Evolutionary conservation across 1,284 basidiomycete genomes (phyloP), one percentile per base, ranked within the genome.

Genomic region (Trichosporon sp.): DNA sequence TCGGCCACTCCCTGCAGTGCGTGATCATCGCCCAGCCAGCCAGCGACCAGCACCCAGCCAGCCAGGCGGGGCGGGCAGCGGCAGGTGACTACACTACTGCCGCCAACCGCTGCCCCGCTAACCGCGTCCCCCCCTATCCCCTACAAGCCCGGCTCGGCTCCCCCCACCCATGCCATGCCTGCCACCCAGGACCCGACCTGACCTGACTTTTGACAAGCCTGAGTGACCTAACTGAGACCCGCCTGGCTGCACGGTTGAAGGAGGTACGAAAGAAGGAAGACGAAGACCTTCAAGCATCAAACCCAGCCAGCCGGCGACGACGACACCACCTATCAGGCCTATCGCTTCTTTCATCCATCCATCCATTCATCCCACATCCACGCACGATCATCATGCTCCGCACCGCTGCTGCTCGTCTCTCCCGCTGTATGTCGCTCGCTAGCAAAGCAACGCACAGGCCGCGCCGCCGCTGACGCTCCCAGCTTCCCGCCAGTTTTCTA

Each of bases 401-500:
- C 60, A 29, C 59, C 19, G 67, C 71, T 61, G 70, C 71, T 59
- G 59, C 73, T 61, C 57, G 61, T 54, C 64, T 64, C 62, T 70
- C 69, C 56, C 73, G 69, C 63, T 64, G 69, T 73, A 58, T 25
- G 69, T 72, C 60, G n/a, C 32, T n/a, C 3, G 21, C 44, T 19
- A 46, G 3, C 44, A 19, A 46, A 21, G 21, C 44, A 2, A 2
- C 16, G n/a, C 44, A 46, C 44, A 34, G 21, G 11, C 23, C 10
- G n/a, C 31, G 16, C 54, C 16, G 31, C 32, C 32, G 13, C 60
- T 59, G 56, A 58, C 37, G 21, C 11, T 16, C 44, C 9, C 63
- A 71, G 73, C 67, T 59, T 61, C 71, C 33, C 69, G 78, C 59
- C 62, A 87, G 70, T 92, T 95, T 83, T 88, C 91, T 56, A 85